phyloP scores from a whole-genome alignment of 306 rosid species.

The Arachis hypogaea region DNA sequence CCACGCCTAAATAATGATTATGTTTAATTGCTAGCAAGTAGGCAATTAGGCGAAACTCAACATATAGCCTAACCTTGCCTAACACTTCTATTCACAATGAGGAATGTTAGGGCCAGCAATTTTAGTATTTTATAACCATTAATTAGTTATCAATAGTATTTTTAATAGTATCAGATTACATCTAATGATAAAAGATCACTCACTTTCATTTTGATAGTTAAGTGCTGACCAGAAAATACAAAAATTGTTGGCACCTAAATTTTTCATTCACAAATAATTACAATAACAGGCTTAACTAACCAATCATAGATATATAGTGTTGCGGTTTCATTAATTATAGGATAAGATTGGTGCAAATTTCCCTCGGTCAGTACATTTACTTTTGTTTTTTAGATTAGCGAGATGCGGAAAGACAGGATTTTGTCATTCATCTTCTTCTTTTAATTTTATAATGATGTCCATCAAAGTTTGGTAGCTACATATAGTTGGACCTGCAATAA shows the following conservation, averaged over 20 bases:
- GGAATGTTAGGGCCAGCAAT: too few species aligned
- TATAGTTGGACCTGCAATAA: constrained; percentile 17
- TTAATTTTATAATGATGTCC: not conserved
- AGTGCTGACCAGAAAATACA: too few species aligned
- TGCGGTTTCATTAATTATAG: not conserved
- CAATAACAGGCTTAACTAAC: not conserved
- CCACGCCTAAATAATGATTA: constrained; percentile 37
- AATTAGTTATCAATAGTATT: too few species aligned
- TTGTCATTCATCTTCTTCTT: not conserved
- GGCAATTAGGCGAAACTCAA: constrained; percentile 23
- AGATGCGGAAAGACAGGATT: constrained; percentile 5
- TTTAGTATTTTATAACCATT: too few species aligned
- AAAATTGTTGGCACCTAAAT: too few species aligned
- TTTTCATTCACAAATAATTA: not conserved
- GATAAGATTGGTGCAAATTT: constrained; percentile 2
- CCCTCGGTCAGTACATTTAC: constrained; percentile 25
- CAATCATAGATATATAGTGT: not conserved
- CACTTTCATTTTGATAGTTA: too few species aligned
- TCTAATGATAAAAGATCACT: too few species aligned
- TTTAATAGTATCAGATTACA: too few species aligned
- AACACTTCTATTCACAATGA: constrained; percentile 25
- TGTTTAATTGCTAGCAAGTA: constrained; percentile 37
- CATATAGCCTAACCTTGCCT: constrained; percentile 39
- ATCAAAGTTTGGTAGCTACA: not conserved
- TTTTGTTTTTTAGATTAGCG: not conserved